Evolutionary conservation across 2,329 filamentous ascomycete genomes (phyloP).

Genomic region (Didymella pinodella): DNA sequence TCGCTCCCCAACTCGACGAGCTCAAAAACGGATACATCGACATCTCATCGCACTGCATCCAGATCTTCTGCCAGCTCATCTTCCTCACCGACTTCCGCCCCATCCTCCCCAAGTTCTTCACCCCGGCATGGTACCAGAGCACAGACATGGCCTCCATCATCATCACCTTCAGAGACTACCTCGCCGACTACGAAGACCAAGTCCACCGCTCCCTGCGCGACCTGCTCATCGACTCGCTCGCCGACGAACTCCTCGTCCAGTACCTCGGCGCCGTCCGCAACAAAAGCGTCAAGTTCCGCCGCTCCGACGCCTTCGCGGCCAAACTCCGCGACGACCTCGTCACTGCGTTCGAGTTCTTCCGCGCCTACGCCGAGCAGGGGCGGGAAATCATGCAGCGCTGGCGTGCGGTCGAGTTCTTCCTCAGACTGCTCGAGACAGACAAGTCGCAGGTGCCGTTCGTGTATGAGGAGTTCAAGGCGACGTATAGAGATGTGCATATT

Average conservation of each 20-base stretch:
- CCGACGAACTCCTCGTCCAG: constrained; percentile 85
- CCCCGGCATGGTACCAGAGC: constrained; percentile 83
- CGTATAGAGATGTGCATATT: constrained; percentile 94
- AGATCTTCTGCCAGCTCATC: constrained; percentile 83
- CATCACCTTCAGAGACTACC: constrained; percentile 93
- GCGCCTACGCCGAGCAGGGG: constrained; percentile 59
- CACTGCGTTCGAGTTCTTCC: constrained; percentile 89
- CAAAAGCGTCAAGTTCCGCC: constrained; percentile 86
- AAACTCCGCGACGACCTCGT: constrained; percentile 94
- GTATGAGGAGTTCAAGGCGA: constrained; percentile 82
- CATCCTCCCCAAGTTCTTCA: constrained; percentile 91
- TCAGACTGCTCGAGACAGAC: constrained; percentile 76
- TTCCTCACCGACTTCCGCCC: constrained; percentile 88
- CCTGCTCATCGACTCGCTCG: constrained; percentile 91
- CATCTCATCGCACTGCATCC: constrained; percentile 90
- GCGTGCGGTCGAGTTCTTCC: constrained; percentile 86
- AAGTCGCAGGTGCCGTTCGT: constrained; percentile 78
- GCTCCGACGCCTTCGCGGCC: constrained; percentile 85
- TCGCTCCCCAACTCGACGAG: constrained; percentile 73
- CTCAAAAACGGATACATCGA: constrained; percentile 94
- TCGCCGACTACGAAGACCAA: constrained; percentile 83
- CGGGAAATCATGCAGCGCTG: constrained; percentile 85
- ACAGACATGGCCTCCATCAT: constrained; percentile 93
- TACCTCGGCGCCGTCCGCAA: constrained; percentile 89
- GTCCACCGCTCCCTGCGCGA: constrained; percentile 88